phyloP scores from a whole-genome alignment of 2,329 filamentous ascomycete genomes.

The Paecilomyces variotii region DNA sequence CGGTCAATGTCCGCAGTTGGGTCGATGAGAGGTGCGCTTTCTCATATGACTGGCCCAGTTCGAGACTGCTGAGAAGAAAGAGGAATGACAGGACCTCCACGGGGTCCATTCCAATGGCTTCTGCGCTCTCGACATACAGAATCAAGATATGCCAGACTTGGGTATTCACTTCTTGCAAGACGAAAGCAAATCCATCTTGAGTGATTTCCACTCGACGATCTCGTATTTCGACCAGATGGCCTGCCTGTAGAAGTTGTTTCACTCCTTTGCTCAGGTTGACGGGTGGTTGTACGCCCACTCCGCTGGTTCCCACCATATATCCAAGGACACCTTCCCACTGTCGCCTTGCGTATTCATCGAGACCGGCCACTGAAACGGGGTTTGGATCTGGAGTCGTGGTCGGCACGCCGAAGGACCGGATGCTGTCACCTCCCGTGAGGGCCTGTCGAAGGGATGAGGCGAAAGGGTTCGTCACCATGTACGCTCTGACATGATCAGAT shows the following conservation, averaged over 20 bases:
- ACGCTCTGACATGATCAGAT: conserved; percentile 57
- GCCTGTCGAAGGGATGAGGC: conserved; percentile 74
- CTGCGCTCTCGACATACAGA: conserved; percentile 81
- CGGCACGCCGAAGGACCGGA: conserved; percentile 85
- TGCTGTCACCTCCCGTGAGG: conserved; percentile 75
- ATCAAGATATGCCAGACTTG: conserved; percentile 95
- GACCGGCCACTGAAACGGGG: conserved; percentile 59
- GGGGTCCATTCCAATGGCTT: conserved; percentile 67
- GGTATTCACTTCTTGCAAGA: conserved; percentile 89
- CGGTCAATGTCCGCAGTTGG: conserved; percentile 80
- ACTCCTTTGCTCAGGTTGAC: conserved; percentile 63
- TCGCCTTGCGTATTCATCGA: conserved; percentile 76
- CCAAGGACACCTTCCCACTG: conserved; percentile 97
- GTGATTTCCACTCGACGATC: conserved; percentile 64
- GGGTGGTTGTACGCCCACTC: conserved; percentile 41
- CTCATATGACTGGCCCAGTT: conserved; percentile 85
- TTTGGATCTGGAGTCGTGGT: conserved; percentile 56
- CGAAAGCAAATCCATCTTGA: conserved; percentile 85
- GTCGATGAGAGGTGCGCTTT: conserved; percentile 73
- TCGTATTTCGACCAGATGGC: conserved; percentile 64
- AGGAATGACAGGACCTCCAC: conserved; percentile 94
- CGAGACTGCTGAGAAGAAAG: conserved; percentile 87
- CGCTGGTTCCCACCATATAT: conserved; percentile 66
- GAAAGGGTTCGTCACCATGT: conserved; percentile 75
- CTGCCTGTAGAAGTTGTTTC: conserved; percentile 72